Conservation (phyloP, 371 early-diverging fungal species). For the Haplosporangium sp. region DNA sequence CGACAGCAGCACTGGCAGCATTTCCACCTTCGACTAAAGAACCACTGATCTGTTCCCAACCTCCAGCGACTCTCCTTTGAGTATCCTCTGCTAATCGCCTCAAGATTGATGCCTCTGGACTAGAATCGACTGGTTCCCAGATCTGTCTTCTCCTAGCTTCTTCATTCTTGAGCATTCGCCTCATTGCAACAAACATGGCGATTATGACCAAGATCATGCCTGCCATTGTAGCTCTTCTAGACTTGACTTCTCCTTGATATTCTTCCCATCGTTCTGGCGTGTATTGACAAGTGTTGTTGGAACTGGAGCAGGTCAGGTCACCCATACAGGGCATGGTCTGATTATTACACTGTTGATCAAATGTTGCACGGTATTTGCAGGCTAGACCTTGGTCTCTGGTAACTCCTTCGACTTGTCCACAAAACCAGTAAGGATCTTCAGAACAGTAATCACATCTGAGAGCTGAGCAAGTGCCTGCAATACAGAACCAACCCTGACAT, state of each 20-base stretch:
- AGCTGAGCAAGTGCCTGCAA: conserved; percentile 23
- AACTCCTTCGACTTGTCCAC: conserved; percentile 48
- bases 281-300: conserved; percentile 48
- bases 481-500: conserved; percentile 57
- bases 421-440: conserved; percentile 46
- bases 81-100: conserved; percentile 50
- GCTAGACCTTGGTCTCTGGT: conserved; percentile 30
- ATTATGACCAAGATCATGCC: conserved; percentile 53
- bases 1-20: conserved; percentile 47
- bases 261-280: conserved; percentile 32
- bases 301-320: conserved; percentile 16
- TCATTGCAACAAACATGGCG: conserved; percentile 53
- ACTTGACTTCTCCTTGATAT: conserved; percentile 38
- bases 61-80: conserved; percentile 47
- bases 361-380: conserved; percentile 35
- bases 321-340: conserved; percentile 43
- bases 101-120: conserved; percentile 51
- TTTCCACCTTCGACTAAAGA: conserved; percentile 49
- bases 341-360: conserved; percentile 34
- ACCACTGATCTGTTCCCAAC: conserved; percentile 53
- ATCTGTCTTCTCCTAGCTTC: conserved; percentile 51
- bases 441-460: conserved; percentile 31
- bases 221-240: conserved; percentile 48
- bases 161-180: conserved; percentile 54
- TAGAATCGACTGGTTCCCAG: conserved; percentile 56